These are phyloP conservation scores for Silene latifolia DNA, from an alignment of 148 eudicot species.

Conservation along the genomic window DNA sequence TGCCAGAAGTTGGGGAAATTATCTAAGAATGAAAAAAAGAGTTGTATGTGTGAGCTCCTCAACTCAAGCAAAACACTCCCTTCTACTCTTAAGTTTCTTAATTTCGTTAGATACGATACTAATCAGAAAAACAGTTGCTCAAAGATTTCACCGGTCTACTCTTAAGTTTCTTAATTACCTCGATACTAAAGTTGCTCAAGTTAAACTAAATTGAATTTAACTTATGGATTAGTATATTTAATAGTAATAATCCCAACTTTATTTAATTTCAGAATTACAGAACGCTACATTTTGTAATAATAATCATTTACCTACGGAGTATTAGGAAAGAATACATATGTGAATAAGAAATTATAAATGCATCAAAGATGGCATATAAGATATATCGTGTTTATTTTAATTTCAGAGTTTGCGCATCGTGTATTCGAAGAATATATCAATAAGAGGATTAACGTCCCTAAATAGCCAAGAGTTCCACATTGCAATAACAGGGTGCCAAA, in stretches of 20 bases:
- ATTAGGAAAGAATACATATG: too few relatives aligned
- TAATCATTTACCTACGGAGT: too few relatives aligned
- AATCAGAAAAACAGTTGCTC: not conserved
- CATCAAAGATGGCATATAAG: too few relatives aligned
- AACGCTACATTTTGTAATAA: too few relatives aligned
- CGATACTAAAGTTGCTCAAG: too few relatives aligned
- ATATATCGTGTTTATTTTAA: not conserved
- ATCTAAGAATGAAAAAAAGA: not conserved
- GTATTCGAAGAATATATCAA: constrained; percentile 35
- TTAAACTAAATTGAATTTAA: too few relatives aligned
- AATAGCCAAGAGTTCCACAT: constrained; percentile 64
- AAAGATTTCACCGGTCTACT: too few relatives aligned
- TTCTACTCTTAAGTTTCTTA: not conserved
- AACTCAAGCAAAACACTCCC: not conserved
- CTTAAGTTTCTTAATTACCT: too few relatives aligned
- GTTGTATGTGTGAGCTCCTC: not conserved
- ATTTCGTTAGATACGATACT: not conserved
- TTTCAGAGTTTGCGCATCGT: constrained; percentile 5
- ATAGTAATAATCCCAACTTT: too few relatives aligned
- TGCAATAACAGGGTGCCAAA: constrained; percentile 36
- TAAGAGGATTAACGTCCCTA: constrained; percentile 42
- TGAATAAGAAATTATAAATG: too few relatives aligned
- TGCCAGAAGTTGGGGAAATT: not conserved
- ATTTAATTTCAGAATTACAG: too few relatives aligned
- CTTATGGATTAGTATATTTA: too few relatives aligned